Percentiles rank a stretch among this genome's conserved stretches.
phyloP scores from a whole-genome alignment of 1,139 yeast species.

The Geotrichum carabidarum region DNA sequence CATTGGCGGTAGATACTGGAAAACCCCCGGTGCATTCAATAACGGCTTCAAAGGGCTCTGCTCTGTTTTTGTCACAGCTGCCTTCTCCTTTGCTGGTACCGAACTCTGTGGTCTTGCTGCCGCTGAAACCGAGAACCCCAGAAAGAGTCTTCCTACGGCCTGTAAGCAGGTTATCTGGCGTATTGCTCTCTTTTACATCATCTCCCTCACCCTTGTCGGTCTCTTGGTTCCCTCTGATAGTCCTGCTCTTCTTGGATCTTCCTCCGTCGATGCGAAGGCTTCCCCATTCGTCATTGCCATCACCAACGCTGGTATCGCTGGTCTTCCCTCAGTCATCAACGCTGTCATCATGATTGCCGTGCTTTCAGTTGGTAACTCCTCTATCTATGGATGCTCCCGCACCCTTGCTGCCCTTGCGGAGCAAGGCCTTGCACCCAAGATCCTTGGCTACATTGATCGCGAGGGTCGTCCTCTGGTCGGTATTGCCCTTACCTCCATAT shows the following conservation, averaged over 20 bases:
- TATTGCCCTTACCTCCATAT: constrained; percentile 48
- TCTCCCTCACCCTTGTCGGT: constrained; percentile 57
- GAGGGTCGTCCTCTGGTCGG: constrained; percentile 72
- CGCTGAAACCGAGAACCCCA: constrained; percentile 73
- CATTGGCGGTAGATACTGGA: constrained; percentile 62
- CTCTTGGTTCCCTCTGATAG: constrained; percentile 61
- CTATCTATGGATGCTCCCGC: constrained; percentile 74
- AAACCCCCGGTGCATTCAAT: constrained; percentile 58
- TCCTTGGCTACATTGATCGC: constrained; percentile 66
- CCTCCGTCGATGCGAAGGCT: constrained; percentile 50
- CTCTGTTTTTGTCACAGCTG: constrained; percentile 73
- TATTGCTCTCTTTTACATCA: constrained; percentile 59
- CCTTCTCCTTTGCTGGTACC: constrained; percentile 79
- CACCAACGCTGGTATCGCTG: constrained; percentile 51
- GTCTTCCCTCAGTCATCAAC: constrained; percentile 65
- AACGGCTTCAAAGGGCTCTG: constrained; percentile 74
- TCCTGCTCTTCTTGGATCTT: constrained; percentile 44
- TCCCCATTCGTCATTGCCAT: constrained; percentile 76
- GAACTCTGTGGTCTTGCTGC: constrained; percentile 80
- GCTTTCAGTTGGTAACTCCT: constrained; percentile 68
- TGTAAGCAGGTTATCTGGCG: constrained; percentile 70
- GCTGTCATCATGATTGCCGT: constrained; percentile 71
- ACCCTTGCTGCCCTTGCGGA: constrained; percentile 76
- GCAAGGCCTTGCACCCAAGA: constrained; percentile 73
- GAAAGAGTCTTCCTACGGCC: constrained; percentile 58